Evolutionary conservation across 225 moss, liverwort and hornwort species (phyloP), one percentile per base, ranked within the genome.

Genomic region (Bryum argenteum): DNA sequence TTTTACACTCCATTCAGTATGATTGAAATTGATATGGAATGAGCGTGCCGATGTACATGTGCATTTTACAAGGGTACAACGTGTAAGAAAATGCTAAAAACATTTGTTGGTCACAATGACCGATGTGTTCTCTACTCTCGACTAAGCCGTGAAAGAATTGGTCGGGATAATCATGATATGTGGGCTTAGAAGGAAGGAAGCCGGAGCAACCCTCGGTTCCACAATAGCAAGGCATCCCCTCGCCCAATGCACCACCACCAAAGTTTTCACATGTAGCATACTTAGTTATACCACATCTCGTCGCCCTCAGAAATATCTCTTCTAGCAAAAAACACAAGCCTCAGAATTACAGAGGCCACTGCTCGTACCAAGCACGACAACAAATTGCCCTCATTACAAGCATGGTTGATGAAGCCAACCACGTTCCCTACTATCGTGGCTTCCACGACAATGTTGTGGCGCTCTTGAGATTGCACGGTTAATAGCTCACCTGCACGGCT

Each of bases 351-450:
- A 7, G 91, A 91, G 52, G 93, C 96, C 3, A 84, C 88, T 17
- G 73, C 77, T 15, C 96, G 81, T 8, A 89, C 88, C 4, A 96
- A 72, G 72, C 88, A 96, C 22, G 91, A 91, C 33, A 89, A 65
- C 81, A 96, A 70, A 65, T 93, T 96, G 56, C 93, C 96, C 14
- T 91, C 91, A 64, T 96, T 90, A 58, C 96, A 96, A 48, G 93
- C 89, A 79, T 96, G 96, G 74, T 93, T 96, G 60, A 93, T 88
- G 50, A 96, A 96, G 43, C 96, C 91, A 26, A 91, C 86, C 23
- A 93, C 90, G 65, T 93, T 96, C 26, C 96, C 96, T 39, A 90
- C 72, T 74, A 59, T 81, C 0, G 91, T 93, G 23, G 89, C 96
- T 73, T 96, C 96, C 74, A 96, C 82, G 67, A 72, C 72, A 96